Base-by-base conservation (phyloP, 2,329 filamentous ascomycete genomes). In the Penicillium vulpinum region DNA sequence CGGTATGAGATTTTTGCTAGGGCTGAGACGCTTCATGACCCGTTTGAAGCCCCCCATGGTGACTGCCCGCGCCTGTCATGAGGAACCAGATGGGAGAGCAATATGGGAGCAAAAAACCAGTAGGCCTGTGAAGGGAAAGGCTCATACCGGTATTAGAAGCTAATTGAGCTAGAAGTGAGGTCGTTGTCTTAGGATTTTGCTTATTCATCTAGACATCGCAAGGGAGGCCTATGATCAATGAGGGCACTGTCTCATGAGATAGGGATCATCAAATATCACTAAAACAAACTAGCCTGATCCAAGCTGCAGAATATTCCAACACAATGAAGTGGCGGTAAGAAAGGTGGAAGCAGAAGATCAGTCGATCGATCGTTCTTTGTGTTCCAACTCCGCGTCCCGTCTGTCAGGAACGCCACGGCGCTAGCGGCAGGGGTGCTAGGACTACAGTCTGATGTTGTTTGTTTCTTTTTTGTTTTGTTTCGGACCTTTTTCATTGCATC, bases 1-100 rank as follows among this genome's bases (percentile, higher is more conserved):
- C 26, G 35, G 38, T 16, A 45, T 26, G 38, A 56, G 60, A 44
- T 44, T 59, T 47, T 40, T 33, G 36, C 24, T 47, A 13, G 62
- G 60, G n/a, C 53, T 48, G 22, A 64, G 50, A n/a, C 45, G 61
- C 29, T 48, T 53, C 58, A 68, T 70, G 44, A 61, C 61, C 59
- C 66, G 67, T 61, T 65, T 69, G 60, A 74, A 65, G 58, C 65
- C 65, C 56, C 61, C 67, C 65, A 73, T 71, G 29, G 31, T 58
- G 55, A 54, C 58, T 62, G 56, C 47, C 51, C 43, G 46, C 48
- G 36, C 45, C 47, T 59, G 53, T 62, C 64, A 45, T 45, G 40
- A 45, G 36, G 48, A 24, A 24, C 26, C 18, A 7, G 24, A 33
- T 46, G 15, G 41, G 28, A 21, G 16, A 18, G 5, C 43, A 16